These are phyloP conservation scores for Coemansia sp. DNA, from an alignment of 192 early-diverging fungal species.

Conservation along the genomic window DNA sequence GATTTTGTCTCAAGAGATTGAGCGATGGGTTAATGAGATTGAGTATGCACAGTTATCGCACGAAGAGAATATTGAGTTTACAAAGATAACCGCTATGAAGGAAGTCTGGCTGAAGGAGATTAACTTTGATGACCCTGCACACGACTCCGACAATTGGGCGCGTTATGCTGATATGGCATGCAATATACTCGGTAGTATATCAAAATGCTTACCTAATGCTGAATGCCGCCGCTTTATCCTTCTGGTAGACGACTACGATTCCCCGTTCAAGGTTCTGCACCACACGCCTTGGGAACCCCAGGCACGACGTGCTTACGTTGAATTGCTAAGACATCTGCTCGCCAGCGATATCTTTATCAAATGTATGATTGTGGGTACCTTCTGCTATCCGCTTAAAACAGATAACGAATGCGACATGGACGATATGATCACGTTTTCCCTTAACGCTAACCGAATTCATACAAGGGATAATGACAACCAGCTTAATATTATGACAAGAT, in stretches of 20 bases:
- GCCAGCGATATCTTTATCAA: conserved; percentile 3
- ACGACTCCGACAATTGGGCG: background rate
- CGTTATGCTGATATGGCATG: background rate
- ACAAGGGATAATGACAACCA: background rate
- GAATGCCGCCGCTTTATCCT: background rate
- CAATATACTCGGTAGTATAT: background rate
- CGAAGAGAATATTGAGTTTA: background rate
- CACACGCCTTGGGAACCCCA: background rate
- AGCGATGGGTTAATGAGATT: background rate
- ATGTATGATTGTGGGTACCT: background rate
- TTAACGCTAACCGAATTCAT: background rate
- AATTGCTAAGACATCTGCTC: background rate
- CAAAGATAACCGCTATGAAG: background rate
- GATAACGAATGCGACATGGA: too few species aligned
- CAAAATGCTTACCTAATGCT: background rate
- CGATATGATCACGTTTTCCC: background rate
- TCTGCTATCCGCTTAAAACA: background rate
- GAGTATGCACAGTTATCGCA: background rate
- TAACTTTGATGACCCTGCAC: background rate
- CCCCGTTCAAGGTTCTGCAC: background rate
- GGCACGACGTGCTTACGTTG: background rate
- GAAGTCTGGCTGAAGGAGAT: background rate
- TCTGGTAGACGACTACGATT: background rate
- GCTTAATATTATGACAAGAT: background rate
- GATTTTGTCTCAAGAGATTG: background rate